A percentile compares a stretch with the other conserved stretches of the same genome.
These are phyloP conservation scores for Verticillium dahliae DNA, from an alignment of 2,329 filamentous ascomycete genomes.

Conservation along the genomic window DNA sequence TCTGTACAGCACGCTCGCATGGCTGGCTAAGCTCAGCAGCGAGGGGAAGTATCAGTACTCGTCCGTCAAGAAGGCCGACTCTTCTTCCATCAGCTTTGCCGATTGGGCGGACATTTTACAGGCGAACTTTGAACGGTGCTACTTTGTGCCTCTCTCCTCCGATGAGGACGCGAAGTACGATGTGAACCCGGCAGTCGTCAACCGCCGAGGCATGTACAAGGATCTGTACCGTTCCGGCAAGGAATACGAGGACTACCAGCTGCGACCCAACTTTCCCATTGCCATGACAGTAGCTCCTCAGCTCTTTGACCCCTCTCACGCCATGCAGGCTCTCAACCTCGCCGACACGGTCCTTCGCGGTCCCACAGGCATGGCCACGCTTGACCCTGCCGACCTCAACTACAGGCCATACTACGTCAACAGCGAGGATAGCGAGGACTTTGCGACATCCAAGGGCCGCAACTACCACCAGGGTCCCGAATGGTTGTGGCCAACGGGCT, in stretches of 20 bases:
- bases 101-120: slow-evolving; percentile 79
- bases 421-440: slow-evolving; percentile 85
- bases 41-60: slow-evolving; percentile 66
- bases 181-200: slow-evolving; percentile 71
- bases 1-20: slow-evolving; percentile 80
- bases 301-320: slow-evolving; percentile 74
- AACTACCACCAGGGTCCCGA: slow-evolving; percentile 99
- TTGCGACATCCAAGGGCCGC: slow-evolving; percentile 84
- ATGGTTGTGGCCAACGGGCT: slow-evolving; percentile 96
- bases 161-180: slow-evolving; percentile 72
- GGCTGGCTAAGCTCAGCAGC: slow-evolving; percentile 64
- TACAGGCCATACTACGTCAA: slow-evolving; percentile 95
- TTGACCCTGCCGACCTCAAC: slow-evolving; percentile 87
- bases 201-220: slow-evolving; percentile 96
- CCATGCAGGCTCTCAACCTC: slow-evolving; percentile 70
- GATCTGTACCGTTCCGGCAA: slow-evolving; percentile 91
- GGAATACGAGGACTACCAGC: slow-evolving; percentile 95
- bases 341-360: slow-evolving; percentile 77
- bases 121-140: slow-evolving; percentile 84
- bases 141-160: slow-evolving; percentile 69
- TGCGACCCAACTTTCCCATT: slow-evolving; percentile 89
- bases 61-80: slow-evolving; percentile 62
- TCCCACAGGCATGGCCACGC: slow-evolving; percentile 89
- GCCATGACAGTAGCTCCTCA: slow-evolving; percentile 91
- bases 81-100: slow-evolving; percentile 57